Evolutionary conservation across 2,329 filamentous ascomycete genomes (phyloP), one percentile per base, ranked within the genome.

Genomic region (Phaeosphaeria sp.): DNA sequence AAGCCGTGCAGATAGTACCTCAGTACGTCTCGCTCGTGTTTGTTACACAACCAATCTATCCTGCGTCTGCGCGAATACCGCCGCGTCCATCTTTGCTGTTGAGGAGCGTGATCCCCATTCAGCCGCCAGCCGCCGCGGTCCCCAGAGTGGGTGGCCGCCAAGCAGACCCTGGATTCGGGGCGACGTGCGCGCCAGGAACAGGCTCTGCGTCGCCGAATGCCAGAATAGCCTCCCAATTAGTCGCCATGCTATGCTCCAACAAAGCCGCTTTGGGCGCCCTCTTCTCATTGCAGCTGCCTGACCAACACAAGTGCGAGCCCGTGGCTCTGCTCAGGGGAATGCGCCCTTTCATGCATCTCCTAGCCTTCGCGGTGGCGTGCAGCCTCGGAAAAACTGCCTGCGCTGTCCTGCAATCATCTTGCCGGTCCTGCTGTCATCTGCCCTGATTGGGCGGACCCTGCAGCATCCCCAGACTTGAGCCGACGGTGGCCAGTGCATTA

Each of bases 381-480:
- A 25, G 54, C 53, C 49, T 45, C 57, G 53, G 57, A 60, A 52
- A 60, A 49, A 58, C 51, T 57, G 46, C 56, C 52, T 59, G 61
- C 59, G 30, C 45, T 54, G 52, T 58, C 49, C 56, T 59, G 56
- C 56, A 57, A 56, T 61, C 45, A 56, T 24, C 6, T 42, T 48
- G 49, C 40, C 59, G 55, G 51, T 49, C 33, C 46, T 51, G 6
- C 51, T 57, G 46, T 51, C 49, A 51, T 43, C 36, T 43, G 20
- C 49, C 22, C 49, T 51, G 25, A 43, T 15, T 21, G 43, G 15
- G 17, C n/a, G 11, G 49, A 33, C 49, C 40, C 49, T 51, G 49
- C 49, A 51, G 40, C 43, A 36, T 53, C 49, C 40, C 36, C 53
- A 39, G 22, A 33, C 18, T 30, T 44, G 49, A 21, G 49, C 27